Conservation (phyloP, 345 rosid species). For the Citrus glauca region DNA sequence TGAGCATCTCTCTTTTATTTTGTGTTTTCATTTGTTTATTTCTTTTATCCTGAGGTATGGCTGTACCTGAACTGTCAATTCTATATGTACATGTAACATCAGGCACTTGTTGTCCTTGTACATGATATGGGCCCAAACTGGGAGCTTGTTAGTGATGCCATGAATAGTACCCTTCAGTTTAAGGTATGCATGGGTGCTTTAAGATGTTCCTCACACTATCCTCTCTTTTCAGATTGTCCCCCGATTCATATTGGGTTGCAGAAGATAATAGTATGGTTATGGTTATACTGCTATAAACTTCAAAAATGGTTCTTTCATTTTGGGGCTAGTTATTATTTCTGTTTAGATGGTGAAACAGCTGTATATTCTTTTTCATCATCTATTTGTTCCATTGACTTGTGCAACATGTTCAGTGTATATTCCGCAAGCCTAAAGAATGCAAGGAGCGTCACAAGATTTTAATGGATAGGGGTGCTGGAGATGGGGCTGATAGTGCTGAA, state of each 20-base stretch:
- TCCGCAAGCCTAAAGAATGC: conserved; percentile 87
- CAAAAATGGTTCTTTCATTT: neutral
- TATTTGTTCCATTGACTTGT: conserved; percentile 10
- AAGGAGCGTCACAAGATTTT: conserved; percentile 93
- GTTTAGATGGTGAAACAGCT: conserved; percentile 5
- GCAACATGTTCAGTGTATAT: conserved; percentile 60
- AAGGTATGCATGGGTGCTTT: conserved; percentile 49
- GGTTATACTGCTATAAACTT: neutral
- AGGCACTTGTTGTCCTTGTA: conserved; percentile 99
- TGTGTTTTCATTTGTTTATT: neutral
- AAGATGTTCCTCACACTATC: neutral
- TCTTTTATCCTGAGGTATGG: conserved; percentile 14
- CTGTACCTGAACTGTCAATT: conserved; percentile 18
- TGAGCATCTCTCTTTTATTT: neutral
- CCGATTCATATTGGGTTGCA: conserved; percentile 3
- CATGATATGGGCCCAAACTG: conserved; percentile 99
- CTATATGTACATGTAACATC: conserved; percentile 9
- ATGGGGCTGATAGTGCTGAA: conserved; percentile 98
- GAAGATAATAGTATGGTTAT: neutral
- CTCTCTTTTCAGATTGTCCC: neutral
- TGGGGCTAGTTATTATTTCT: neutral
- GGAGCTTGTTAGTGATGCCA: conserved; percentile 99
- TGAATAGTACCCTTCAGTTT: conserved; percentile 82
- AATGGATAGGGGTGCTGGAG: conserved; percentile 85
- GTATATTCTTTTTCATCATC: neutral